A percentile compares a stretch with the other conserved stretches of the same genome.
Evolutionary conservation across 2,329 filamentous ascomycete species (phyloP).

Genomic region (Talaromyces atroroseus): DNA sequence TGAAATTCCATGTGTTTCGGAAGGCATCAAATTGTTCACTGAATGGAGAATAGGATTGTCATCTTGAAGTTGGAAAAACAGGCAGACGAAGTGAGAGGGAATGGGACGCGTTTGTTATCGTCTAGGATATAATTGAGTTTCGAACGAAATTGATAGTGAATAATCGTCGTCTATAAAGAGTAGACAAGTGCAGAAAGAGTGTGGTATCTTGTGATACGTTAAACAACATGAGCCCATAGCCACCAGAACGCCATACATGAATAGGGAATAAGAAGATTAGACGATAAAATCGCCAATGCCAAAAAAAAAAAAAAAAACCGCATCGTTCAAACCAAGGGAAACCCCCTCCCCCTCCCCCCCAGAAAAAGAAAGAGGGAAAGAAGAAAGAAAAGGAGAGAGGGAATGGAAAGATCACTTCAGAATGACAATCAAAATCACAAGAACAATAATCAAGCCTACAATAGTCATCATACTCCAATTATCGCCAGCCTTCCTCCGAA

Average conservation of each 20-base stretch:
- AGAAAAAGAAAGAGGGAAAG: too few species aligned
- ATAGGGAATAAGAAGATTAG: neutral
- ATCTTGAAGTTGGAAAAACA: neutral
- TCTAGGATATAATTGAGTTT: neutral
- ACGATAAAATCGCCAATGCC: neutral
- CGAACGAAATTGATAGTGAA: neutral
- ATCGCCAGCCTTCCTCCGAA: slow-evolving; percentile 70
- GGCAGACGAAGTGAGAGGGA: neutral
- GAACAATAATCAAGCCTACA: slow-evolving; percentile 72
- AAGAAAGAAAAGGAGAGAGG: slow-evolving; percentile 1
- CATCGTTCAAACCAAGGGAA: slow-evolving; percentile 4
- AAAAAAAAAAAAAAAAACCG: neutral
- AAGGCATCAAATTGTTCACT: too few species aligned
- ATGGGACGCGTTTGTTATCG: neutral
- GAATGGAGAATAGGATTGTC: neutral
- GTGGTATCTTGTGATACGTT: slow-evolving; percentile 10
- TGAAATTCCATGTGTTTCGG: neutral
- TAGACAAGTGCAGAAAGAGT: neutral
- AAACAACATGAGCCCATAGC: slow-evolving; percentile 1
- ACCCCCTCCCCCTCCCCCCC: too few species aligned
- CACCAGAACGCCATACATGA: slow-evolving; percentile 7
- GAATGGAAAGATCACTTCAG: slow-evolving; percentile 53
- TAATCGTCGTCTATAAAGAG: neutral
- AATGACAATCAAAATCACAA: slow-evolving; percentile 76
- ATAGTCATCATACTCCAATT: slow-evolving; percentile 83